Conservation (phyloP, 371 early-diverging fungal genomes). For the Lichtheimia ramosa region DNA sequence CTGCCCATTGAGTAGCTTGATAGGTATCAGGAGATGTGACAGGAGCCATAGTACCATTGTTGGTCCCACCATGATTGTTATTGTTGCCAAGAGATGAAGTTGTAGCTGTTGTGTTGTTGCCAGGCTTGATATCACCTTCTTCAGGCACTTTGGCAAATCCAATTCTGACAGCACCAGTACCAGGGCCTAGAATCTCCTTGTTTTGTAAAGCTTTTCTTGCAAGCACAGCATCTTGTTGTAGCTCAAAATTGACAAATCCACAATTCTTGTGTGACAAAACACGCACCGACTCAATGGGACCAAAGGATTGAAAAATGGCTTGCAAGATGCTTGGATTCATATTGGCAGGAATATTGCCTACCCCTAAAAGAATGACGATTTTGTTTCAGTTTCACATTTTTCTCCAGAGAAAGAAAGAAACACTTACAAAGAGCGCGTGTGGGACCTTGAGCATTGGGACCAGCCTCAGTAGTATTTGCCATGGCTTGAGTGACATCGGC, state of each 20-base stretch:
- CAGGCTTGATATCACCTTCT: neutral
- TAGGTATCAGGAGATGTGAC: slow-evolving; percentile 18
- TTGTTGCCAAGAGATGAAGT: neutral
- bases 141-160: slow-evolving; percentile 85
- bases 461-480: slow-evolving; percentile 52
- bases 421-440: slow-evolving; percentile 49
- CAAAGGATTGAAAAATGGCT: slow-evolving; percentile 79
- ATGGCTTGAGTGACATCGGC: slow-evolving; percentile 41
- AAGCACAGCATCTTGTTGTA: slow-evolving; percentile 86
- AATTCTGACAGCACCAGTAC: slow-evolving; percentile 77
- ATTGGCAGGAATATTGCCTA: slow-evolving; percentile 90
- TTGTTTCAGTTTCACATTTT: no score
- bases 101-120: neutral
- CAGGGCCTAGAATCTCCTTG: slow-evolving; percentile 83
- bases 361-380: slow-evolving; percentile 54
- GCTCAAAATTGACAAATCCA: slow-evolving; percentile 94
- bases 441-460: slow-evolving; percentile 41
- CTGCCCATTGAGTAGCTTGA: slow-evolving; percentile 39
- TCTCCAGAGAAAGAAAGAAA: neutral
- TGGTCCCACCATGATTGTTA: neutral
- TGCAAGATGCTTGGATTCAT: slow-evolving; percentile 79
- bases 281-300: slow-evolving; percentile 90
- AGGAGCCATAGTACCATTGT: neutral
- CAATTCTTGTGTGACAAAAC: slow-evolving; percentile 96
- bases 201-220: slow-evolving; percentile 88